These are phyloP conservation scores for Aspergillus thermomutatus DNA, from an alignment of 2,329 filamentous ascomycete genomes.

Conservation along the genomic window DNA sequence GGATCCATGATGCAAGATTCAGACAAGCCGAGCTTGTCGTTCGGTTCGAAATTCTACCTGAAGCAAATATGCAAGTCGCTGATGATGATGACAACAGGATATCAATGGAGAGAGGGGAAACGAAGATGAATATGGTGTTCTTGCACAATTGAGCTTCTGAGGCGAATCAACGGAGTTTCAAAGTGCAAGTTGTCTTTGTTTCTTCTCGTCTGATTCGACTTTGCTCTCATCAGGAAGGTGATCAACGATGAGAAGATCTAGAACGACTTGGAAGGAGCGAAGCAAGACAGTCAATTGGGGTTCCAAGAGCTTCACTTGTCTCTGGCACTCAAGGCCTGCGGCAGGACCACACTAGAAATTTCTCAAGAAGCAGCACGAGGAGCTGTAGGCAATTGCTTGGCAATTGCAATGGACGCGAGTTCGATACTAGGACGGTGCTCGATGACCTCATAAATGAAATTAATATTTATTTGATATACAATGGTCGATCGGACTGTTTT, in stretches of 20 bases:
- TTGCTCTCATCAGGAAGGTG: background rate
- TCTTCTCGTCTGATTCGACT: background rate
- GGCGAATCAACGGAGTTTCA: background rate
- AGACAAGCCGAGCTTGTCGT: background rate
- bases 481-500: background rate
- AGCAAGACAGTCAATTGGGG: background rate
- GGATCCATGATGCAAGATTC: constrained; percentile 21
- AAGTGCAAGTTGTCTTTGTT: background rate
- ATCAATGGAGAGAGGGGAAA: background rate
- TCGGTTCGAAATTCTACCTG: background rate
- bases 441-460: background rate
- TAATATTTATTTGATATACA: background rate
- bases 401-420: no score
- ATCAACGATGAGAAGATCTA: background rate
- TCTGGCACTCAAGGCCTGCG: background rate
- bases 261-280: background rate
- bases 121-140: background rate
- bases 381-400: background rate
- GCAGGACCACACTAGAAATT: background rate
- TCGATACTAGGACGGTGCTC: background rate
- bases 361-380: background rate
- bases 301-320: background rate
- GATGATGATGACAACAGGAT: background rate
- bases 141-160: background rate
- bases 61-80: background rate